These are phyloP conservation scores for Ceratobasidium sp. DNA, from an alignment of 1,284 basidiomycete genomes.

Conservation along the genomic window DNA sequence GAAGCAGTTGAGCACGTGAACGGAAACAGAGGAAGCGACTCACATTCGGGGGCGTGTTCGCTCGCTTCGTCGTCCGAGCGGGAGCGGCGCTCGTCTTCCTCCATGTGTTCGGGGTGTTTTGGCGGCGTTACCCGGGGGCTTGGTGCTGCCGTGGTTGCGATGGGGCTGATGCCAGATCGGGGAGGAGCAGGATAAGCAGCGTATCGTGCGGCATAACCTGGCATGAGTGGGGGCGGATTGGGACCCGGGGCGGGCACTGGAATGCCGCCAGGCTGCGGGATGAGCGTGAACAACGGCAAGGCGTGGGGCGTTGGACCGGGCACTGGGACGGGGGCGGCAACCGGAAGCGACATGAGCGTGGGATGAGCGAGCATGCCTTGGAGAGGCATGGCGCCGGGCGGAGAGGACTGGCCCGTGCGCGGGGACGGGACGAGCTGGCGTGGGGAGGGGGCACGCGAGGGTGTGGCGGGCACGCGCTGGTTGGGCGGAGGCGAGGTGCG, in stretches of 20 bases:
- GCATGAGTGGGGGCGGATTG: constrained; percentile 38
- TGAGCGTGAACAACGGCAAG: constrained; percentile 36
- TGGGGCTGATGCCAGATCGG: constrained; percentile 2
- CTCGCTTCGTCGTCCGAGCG: constrained; percentile 14
- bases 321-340: constrained; percentile 29
- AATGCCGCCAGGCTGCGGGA: constrained; percentile 42
- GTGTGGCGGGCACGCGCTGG: constrained; percentile 22
- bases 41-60: constrained; percentile 20
- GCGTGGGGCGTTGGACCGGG: constrained; percentile 36
- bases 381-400: constrained; percentile 35
- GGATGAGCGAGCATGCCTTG: constrained; percentile 38
- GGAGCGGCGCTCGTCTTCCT: constrained; percentile 33
- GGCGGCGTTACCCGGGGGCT: constrained; percentile 23
- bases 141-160: constrained; percentile 5
- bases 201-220: constrained; percentile 34
- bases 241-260: constrained; percentile 36
- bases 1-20: constrained; percentile 22
- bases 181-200: constrained; percentile 24
- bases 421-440: constrained; percentile 16
- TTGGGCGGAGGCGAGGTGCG: constrained; percentile 19
- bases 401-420: constrained; percentile 17
- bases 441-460: constrained; percentile 27
- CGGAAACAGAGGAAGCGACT: neutral
- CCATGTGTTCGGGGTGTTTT: constrained; percentile 19
- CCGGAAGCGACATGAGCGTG: constrained; percentile 38